Evolutionary conservation across 1,284 basidiomycete species (phyloP).

Genomic region (Naganishia sp.): DNA sequence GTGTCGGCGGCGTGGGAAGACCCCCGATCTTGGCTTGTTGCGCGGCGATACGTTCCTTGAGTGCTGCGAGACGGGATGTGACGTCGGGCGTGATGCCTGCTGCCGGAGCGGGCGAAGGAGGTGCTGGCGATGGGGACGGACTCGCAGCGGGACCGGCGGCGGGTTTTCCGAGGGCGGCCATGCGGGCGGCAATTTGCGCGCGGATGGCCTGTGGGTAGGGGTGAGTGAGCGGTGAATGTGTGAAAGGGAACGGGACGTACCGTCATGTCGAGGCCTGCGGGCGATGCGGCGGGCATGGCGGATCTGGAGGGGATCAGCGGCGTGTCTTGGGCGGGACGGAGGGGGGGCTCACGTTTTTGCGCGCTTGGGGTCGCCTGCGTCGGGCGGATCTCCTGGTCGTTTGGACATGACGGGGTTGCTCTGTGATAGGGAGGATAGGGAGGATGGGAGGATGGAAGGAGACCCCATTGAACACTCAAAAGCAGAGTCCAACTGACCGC

Average conservation of each 20-base stretch:
- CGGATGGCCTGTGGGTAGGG: slow-evolving; percentile 41
- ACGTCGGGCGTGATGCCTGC: slow-evolving; percentile 63
- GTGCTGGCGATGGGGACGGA: slow-evolving; percentile 37
- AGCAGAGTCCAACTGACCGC: no score
- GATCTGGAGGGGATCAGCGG: slow-evolving; percentile 6
- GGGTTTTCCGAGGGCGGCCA: slow-evolving; percentile 67
- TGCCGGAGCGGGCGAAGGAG: slow-evolving; percentile 46
- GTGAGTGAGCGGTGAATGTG: not conserved
- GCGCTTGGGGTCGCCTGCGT: slow-evolving; percentile 25
- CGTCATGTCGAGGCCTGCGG: slow-evolving; percentile 31
- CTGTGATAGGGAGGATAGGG: not conserved
- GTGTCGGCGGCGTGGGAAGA: not conserved
- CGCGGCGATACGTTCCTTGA: slow-evolving; percentile 73
- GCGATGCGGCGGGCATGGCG: slow-evolving; percentile 14
- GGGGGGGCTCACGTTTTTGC: slow-evolving; percentile 14
- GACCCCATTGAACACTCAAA: no score
- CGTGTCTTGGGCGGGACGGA: not conserved
- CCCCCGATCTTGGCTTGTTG: slow-evolving; percentile 70
- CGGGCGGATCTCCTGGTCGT: slow-evolving; percentile 24
- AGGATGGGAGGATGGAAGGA: not conserved
- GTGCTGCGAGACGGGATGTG: slow-evolving; percentile 70
- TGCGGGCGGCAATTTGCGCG: slow-evolving; percentile 79
- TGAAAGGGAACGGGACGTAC: slow-evolving; percentile 20
- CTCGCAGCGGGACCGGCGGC: slow-evolving; percentile 32
- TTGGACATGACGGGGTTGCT: slow-evolving; percentile 28